Percentiles rank a stretch among this genome's conserved stretches.
Conservation (phyloP, 768 basidiomycete species). For the Pulveroboletus frians region DNA sequence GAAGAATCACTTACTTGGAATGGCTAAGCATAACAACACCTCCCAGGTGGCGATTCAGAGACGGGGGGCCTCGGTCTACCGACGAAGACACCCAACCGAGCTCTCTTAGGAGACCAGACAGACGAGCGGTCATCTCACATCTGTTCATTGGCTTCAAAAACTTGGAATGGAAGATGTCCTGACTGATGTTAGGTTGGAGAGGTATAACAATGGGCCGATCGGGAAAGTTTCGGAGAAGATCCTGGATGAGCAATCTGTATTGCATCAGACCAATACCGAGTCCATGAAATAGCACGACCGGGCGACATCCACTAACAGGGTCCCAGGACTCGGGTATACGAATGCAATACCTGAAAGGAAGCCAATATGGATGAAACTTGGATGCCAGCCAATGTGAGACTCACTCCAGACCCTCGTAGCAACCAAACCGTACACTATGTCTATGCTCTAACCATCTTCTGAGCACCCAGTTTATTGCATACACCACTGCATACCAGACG, state of each 20-base stretch:
- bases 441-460: conserved; percentile 39
- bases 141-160: conserved; percentile 71
- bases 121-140: conserved; percentile 48
- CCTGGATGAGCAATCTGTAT: conserved; percentile 55
- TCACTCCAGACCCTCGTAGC: conserved; percentile 67
- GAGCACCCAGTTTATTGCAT: conserved; percentile 43
- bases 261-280: conserved; percentile 79
- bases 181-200: conserved; percentile 82
- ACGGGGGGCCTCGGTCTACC: conserved; percentile 6
- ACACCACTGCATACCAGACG: conserved; percentile 53
- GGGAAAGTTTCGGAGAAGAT: conserved; percentile 51
- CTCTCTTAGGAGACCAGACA: conserved; percentile 53
- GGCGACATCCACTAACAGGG: conserved; percentile 49
- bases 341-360: conserved; percentile 57
- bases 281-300: conserved; percentile 83
- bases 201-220: conserved; percentile 73
- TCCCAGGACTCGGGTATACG: conserved; percentile 68
- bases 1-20: conserved; percentile 61
- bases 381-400: conserved; percentile 17
- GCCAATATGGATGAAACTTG: background rate
- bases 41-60: conserved; percentile 15
- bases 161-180: conserved; percentile 71
- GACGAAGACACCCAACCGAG: conserved; percentile 58
- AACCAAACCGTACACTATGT: conserved; percentile 41
- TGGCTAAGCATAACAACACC: conserved; percentile 83